Evolutionary conservation across 1,284 basidiomycete species (phyloP).

Genomic region (Phellopilus nigrolimitatus): DNA sequence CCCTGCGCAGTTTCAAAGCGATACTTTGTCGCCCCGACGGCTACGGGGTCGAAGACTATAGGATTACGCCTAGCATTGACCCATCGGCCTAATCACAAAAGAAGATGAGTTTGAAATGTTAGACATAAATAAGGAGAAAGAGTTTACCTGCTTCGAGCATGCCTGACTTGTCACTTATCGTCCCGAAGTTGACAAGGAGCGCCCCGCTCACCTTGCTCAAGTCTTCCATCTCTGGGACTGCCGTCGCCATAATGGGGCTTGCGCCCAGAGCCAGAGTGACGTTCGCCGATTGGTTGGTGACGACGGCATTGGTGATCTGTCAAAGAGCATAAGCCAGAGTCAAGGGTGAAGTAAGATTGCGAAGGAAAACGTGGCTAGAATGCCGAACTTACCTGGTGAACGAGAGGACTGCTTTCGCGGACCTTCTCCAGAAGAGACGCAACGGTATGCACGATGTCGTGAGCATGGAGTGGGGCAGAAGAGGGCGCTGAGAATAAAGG

Average conservation of each 20-base stretch:
- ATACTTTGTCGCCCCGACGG: conserved; percentile 80
- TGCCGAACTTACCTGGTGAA: conserved; percentile 76
- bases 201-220: conserved; percentile 65
- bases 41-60: conserved; percentile 91
- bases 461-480: neutral
- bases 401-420: conserved; percentile 55
- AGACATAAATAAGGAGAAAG: neutral
- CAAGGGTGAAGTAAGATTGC: neutral
- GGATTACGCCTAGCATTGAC: conserved; percentile 78
- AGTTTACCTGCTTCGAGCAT: conserved; percentile 75
- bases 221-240: conserved; percentile 79
- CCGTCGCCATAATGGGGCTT: conserved; percentile 92
- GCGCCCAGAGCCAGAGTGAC: conserved; percentile 85
- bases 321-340: conserved; percentile 10
- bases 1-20: conserved; percentile 56
- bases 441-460: conserved; percentile 33
- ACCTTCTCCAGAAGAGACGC: conserved; percentile 48
- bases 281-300: conserved; percentile 89
- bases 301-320: conserved; percentile 89
- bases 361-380: neutral
- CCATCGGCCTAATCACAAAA: conserved; percentile 37
- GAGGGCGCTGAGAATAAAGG: conserved; percentile 23
- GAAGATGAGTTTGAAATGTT: neutral
- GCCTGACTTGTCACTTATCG: conserved; percentile 68
- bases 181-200: conserved; percentile 89